Conservation (phyloP, 305 asterid species). For the Coffea humblotiana region DNA sequence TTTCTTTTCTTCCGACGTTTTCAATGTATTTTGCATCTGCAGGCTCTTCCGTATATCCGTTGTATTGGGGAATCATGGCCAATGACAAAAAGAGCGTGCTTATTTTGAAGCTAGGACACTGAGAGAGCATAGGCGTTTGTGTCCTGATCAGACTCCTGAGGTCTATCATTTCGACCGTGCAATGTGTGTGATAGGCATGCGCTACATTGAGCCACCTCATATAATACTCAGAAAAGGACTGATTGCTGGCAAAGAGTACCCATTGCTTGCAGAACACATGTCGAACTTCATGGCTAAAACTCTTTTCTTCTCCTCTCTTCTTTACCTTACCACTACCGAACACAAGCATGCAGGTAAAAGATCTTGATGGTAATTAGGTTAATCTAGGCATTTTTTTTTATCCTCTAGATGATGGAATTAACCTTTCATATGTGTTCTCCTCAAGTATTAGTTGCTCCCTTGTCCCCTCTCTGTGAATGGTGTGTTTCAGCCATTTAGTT, state of each 20-base stretch:
- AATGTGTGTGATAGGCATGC: constrained; percentile 95
- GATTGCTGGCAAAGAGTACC: constrained; percentile 82
- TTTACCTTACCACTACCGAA: constrained; percentile 78
- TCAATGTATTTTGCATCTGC: constrained; percentile 18
- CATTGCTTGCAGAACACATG: constrained; percentile 79
- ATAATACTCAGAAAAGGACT: constrained; percentile 84
- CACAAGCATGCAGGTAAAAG: constrained; percentile 79
- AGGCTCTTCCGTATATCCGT: constrained; percentile 95
- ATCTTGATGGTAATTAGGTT: neutral
- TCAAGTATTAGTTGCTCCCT: neutral
- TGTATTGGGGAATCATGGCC: constrained; percentile 95
- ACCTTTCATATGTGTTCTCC: neutral
- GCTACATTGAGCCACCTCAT: constrained; percentile 93
- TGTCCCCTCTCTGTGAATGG: neutral
- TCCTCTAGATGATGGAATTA: neutral
- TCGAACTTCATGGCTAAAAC: constrained; percentile 85
- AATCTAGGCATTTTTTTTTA: neutral
- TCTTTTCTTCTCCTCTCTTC: constrained; percentile 82
- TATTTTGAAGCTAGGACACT: constrained; percentile 68
- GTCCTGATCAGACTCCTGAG: constrained; percentile 86
- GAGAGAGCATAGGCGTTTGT: constrained; percentile 67
- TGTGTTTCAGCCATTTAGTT: neutral
- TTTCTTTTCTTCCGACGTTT: neutral
- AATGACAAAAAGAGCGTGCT: constrained; percentile 91
- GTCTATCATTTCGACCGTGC: constrained; percentile 85